A percentile compares a stretch with the other conserved stretches of the same genome.
Evolutionary conservation across 257 asterid species (phyloP).

Genomic region (Solanum paucissectum): DNA sequence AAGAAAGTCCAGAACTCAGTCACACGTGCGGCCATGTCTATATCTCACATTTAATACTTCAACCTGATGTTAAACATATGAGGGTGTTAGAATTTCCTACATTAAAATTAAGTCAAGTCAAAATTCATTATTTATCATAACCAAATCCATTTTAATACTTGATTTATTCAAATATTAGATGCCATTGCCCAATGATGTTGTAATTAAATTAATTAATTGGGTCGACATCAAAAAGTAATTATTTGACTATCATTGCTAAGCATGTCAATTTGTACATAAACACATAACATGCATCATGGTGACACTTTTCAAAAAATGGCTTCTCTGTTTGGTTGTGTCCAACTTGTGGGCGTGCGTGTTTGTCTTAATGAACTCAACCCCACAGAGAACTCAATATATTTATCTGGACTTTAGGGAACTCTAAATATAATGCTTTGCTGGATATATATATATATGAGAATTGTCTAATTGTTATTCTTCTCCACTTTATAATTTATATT

Average conservation of each 20-base stretch:
- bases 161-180: too few species aligned
- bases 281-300: not conserved
- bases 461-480: not conserved
- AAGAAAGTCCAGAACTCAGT: not conserved
- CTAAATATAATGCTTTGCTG: not conserved
- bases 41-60: not conserved
- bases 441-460: not conserved
- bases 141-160: too few species aligned
- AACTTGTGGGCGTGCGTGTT: not conserved
- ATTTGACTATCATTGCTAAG: not conserved
- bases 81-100: not conserved
- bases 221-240: not conserved
- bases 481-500: not conserved
- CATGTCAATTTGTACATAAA: not conserved
- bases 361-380: not conserved
- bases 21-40: not conserved
- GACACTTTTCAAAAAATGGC: not conserved
- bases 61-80: not conserved
- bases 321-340: not conserved
- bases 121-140: too few species aligned
- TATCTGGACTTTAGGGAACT: not conserved
- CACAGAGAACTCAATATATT: not conserved
- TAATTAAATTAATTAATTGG: not conserved
- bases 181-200: not conserved
- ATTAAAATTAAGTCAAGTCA: too few species aligned